Percentiles rank a stretch among this genome's conserved stretches.
Conservation (phyloP, 805 yeast species). For the Saturnispora diversa region DNA sequence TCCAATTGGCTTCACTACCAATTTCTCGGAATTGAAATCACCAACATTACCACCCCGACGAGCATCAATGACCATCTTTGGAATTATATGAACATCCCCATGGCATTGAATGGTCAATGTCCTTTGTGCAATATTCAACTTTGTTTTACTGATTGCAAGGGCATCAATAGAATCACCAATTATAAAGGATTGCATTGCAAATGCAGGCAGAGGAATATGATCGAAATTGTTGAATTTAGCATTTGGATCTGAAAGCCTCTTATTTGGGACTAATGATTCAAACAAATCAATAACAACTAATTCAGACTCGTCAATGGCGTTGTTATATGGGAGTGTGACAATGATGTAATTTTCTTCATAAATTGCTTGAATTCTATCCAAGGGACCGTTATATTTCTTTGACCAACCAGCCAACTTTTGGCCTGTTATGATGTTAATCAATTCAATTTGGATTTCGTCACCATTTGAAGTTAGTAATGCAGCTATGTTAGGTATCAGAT, state of each 20-base stretch:
- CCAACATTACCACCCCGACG: constrained; percentile 39
- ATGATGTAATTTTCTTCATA: constrained; percentile 82
- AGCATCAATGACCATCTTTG: constrained; percentile 60
- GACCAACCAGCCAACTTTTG: constrained; percentile 37
- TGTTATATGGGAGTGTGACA: constrained; percentile 49
- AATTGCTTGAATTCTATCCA: constrained; percentile 35
- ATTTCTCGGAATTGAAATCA: constrained; percentile 35
- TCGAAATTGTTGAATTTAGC: constrained; percentile 17
- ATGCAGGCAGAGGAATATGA: constrained; percentile 36
- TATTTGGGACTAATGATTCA: constrained; percentile 53
- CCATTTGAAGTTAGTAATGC: constrained; percentile 15
- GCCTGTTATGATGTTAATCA: constrained; percentile 69
- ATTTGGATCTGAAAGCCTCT: constrained; percentile 23
- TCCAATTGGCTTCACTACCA: constrained; percentile 23
- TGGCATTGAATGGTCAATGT: constrained; percentile 52
- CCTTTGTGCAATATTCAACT: constrained; percentile 60
- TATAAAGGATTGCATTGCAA: constrained; percentile 48
- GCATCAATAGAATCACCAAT: constrained; percentile 41
- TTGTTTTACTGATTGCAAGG: constrained; percentile 49
- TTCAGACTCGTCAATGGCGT: constrained; percentile 39
- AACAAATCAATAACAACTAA: constrained; percentile 71
- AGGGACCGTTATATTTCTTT: constrained; percentile 11
- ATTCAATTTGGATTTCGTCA: constrained; percentile 28
- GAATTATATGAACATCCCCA: constrained; percentile 62
- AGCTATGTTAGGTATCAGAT: constrained; percentile 63